Base-by-base conservation (phyloP, 2,329 filamentous ascomycete genomes). In the Trichothecium sympodiale region DNA sequence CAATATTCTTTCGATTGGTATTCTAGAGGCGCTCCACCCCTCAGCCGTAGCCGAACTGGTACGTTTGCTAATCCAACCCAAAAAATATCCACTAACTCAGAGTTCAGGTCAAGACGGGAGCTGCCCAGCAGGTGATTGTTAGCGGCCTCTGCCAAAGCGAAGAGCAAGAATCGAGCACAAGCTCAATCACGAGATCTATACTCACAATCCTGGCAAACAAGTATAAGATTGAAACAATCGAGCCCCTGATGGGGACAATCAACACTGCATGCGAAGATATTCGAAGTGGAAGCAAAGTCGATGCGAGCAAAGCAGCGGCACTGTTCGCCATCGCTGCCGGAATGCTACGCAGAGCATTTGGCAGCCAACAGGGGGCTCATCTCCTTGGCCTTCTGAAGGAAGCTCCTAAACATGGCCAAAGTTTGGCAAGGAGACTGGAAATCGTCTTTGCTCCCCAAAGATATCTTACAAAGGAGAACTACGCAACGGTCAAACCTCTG, bases 201-300 rank as follows among this genome's bases (percentile, higher is more conserved):
- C 48, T 67, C 9, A 55, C 59, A 3, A 52, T 62, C 4, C 44
- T 69, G 18, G 55, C 62, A 33, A 69, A 69, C 45, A 69, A 67
- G 41, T 57, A 61, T 46, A 56, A 56, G 25, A 49, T 60, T 14
- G 61, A 61, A 41, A 52, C 43, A 6, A 34, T 50, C 6, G 42
- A 41, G 7, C 38, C 41, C 5, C 40, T 60, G 4, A 45, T 58
- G 27, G 20, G n/a, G 5, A 17, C 17, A 10, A 4, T 39, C 13
- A 26, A 39, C 17, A 18, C 27, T 12, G 28, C 31, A 25, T 17
- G 14, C 23, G 30, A 37, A 15, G 6, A 28, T 14, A 27, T 37
- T n/a, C 13, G 18, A 14, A 27, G 20, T 25, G 20, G 20, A 10
- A 6, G 6, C 20, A 25, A 25, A 10, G 20, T 25, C 10, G 20